Base-by-base conservation (phyloP, 345 rosid species). In the Eucalyptus decipiens region DNA sequence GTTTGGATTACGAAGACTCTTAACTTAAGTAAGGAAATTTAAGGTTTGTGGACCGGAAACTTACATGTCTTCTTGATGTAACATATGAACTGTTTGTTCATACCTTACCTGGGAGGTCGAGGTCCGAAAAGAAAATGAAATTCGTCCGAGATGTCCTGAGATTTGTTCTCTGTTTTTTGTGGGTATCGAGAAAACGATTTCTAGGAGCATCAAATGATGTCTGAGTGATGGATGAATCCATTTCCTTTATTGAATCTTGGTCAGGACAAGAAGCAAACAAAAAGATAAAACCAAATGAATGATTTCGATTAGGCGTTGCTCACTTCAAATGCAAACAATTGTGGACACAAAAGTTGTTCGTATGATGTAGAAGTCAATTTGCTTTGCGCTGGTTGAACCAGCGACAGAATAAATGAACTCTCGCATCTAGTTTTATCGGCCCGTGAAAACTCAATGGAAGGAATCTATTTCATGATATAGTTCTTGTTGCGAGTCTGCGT, bases 11-110 rank as follows among this genome's bases (percentile, higher is more conserved):
- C 6, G 83, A 76, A 40, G 83, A 76, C 42, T 37, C 83, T 10
- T 56, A 93, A 94, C 83, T 10, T 56, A 93, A 94, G 96, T 91
- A 95, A 47, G 90, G 90, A 91, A 93, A 92, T 90, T 88, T 91
- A 80, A 91, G 92, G 89, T 87, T 91, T 86, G 91, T 90, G 37
- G 89, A 80, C n/a, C 86, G 52, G 88, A 56, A 24, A 56, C 62
- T 56, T 24, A 1, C 28, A 9, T 19, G 9, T 76, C 47, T 76
- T 40, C 16, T 37, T 76, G 28, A 76, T 76, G 47, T 21, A 11
- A 76, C 83, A 40, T 21, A 37, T 40, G 83, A 76, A 76, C 83
- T 23, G 16, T 76, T 23, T 11, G 16, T 3, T 76, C 81, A 5
- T 72, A 17, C 81, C 26, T 37, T 37, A 40, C 24, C 23, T 18